phyloP scores from a whole-genome alignment of 164 flowering plant genomes.

The Amborella trichopoda region DNA sequence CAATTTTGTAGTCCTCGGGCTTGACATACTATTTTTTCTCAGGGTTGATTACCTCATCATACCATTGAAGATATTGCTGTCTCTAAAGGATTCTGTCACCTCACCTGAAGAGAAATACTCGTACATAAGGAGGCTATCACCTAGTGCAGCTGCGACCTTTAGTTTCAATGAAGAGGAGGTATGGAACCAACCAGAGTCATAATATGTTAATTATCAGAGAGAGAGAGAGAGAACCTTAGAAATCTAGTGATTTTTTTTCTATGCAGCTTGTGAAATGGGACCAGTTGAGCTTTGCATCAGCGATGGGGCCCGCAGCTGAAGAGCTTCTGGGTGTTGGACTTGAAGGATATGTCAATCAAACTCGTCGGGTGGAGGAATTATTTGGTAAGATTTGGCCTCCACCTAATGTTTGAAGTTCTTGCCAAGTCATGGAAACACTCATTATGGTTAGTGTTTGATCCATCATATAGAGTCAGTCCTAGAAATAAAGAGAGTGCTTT shows the following conservation, averaged over 20 bases:
- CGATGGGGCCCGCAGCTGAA: slow-evolving; percentile 89
- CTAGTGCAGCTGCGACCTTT: slow-evolving; percentile 48
- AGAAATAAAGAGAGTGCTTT: no score
- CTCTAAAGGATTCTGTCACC: slow-evolving; percentile 69
- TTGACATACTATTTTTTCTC: slow-evolving; percentile 8
- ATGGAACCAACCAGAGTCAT: neutral
- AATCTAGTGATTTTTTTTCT: neutral
- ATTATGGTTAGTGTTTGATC: no score
- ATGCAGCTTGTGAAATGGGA: slow-evolving; percentile 85
- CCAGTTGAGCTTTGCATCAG: slow-evolving; percentile 63
- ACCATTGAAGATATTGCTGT: slow-evolving; percentile 84
- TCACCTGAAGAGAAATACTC: slow-evolving; percentile 84
- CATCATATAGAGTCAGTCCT: no score
- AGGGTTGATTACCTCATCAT: slow-evolving; percentile 94
- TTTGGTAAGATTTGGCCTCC: slow-evolving; percentile 98
- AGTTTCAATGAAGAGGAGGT: slow-evolving; percentile 80
- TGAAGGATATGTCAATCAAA: slow-evolving; percentile 69
- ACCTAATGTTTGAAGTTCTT: slow-evolving; percentile 55
- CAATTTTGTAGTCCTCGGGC: neutral
- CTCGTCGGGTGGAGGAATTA: slow-evolving; percentile 70
- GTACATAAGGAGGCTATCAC: slow-evolving; percentile 62
- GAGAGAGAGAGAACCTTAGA: neutral
- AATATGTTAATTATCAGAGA: neutral
- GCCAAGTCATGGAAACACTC: no score
- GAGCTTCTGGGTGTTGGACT: slow-evolving; percentile 74